Percentiles rank a stretch among this genome's conserved stretches.
These are phyloP conservation scores for Zangia roseola DNA, from an alignment of 768 basidiomycete genomes.

Conservation along the genomic window DNA sequence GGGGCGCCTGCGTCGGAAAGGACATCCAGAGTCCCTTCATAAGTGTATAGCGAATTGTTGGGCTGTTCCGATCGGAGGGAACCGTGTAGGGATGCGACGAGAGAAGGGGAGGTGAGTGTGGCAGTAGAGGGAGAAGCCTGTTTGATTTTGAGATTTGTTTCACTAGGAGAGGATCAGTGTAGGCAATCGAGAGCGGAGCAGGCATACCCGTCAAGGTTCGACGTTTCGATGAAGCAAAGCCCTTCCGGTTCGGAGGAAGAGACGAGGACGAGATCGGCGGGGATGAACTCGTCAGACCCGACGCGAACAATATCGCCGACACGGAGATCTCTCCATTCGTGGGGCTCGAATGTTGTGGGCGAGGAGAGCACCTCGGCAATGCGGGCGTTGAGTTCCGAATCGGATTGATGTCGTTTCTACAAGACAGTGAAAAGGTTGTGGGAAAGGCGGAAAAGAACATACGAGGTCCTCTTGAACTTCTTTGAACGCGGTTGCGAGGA, in stretches of 20 bases:
- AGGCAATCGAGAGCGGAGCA: background rate
- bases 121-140: constrained; percentile 86
- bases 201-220: constrained; percentile 90
- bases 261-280: constrained; percentile 87
- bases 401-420: constrained; percentile 96
- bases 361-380: constrained; percentile 69
- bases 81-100: constrained; percentile 73
- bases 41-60: constrained; percentile 97
- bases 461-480: constrained; percentile 92
- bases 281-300: constrained; percentile 92
- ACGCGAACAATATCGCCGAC: constrained; percentile 93
- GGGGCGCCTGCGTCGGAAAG: constrained; percentile 54
- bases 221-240: constrained; percentile 95
- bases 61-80: constrained; percentile 93
- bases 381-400: constrained; percentile 86
- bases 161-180: constrained; percentile 43
- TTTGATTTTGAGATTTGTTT: constrained; percentile 99
- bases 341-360: constrained; percentile 61
- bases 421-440: constrained; percentile 11
- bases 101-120: constrained; percentile 70
- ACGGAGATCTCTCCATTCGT: constrained; percentile 84
- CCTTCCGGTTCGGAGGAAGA: constrained; percentile 96
- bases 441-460: background rate
- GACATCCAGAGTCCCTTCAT: constrained; percentile 78
- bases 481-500: constrained; percentile 93